Evolutionary conservation across 164 flowering plant species (phyloP).

Genomic region (Dillenia turbinata): DNA sequence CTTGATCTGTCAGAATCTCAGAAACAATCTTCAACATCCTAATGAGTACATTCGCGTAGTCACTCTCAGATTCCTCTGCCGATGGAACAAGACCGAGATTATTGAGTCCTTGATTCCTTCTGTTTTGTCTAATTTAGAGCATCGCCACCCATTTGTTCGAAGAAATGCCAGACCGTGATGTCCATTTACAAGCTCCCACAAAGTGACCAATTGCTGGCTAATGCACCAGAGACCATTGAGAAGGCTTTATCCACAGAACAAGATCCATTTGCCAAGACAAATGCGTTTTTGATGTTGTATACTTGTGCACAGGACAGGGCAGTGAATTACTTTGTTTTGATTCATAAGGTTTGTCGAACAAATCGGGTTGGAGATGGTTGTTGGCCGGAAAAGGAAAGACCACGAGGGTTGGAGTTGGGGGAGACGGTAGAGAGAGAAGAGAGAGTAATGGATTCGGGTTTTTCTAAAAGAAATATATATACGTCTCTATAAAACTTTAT

Average conservation of each 20-base stretch:
- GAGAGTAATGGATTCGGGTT: too few relatives aligned
- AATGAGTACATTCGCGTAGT: constrained; percentile 95
- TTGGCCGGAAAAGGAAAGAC: too few relatives aligned
- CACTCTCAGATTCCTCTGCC: constrained; percentile 80
- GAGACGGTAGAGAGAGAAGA: too few relatives aligned
- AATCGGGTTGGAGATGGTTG: too few relatives aligned
- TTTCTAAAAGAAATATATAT: too few relatives aligned
- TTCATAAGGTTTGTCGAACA: too few relatives aligned
- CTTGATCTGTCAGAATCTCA: constrained; percentile 81
- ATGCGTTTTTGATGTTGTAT: constrained; percentile 85
- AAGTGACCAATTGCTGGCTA: constrained; percentile 75
- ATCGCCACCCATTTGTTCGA: constrained; percentile 71
- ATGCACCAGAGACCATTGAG: constrained; percentile 88
- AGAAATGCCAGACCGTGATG: constrained; percentile 89
- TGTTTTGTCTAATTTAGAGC: constrained; percentile 70
- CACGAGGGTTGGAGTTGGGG: too few relatives aligned
- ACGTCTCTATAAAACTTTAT: too few relatives aligned
- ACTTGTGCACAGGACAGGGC: constrained; percentile 75
- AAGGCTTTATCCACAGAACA: constrained; percentile 63
- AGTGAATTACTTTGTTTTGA: constrained; percentile 52
- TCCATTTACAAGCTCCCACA: constrained; percentile 78
- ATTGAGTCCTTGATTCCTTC: constrained; percentile 90
- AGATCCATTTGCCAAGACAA: constrained; percentile 75
- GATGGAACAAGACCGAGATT: constrained; percentile 70
- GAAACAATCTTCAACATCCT: constrained; percentile 86